Conservation (phyloP, 225 moss, liverwort and hornwort species). For the Marchantia polymorpha region DNA sequence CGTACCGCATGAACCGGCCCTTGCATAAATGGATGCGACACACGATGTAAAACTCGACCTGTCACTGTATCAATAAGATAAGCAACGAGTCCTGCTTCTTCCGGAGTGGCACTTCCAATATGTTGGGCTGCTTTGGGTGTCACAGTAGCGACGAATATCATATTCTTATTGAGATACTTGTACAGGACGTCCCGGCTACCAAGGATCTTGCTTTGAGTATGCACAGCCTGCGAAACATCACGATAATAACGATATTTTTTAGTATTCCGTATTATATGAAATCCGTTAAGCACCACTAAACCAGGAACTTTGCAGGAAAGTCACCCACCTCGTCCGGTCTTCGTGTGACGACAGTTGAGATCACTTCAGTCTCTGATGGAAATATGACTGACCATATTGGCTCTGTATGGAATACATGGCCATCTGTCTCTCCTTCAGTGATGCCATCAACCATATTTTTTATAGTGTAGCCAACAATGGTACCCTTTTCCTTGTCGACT, state of each 20-base stretch:
- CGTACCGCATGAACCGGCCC: conserved; percentile 94
- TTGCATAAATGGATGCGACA: conserved; percentile 76
- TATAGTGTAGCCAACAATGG: conserved; percentile 69
- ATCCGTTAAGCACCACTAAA: neutral
- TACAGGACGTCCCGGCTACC: conserved; percentile 75
- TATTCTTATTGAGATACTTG: conserved; percentile 88
- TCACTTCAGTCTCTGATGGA: conserved; percentile 73
- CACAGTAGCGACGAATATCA: conserved; percentile 85
- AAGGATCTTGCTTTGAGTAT: conserved; percentile 89
- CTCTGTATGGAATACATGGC: conserved; percentile 64
- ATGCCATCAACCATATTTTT: conserved; percentile 42
- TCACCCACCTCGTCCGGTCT: conserved; percentile 74
- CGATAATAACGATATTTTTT: neutral
- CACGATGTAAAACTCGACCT: conserved; percentile 79
- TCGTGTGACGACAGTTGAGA: conserved; percentile 74
- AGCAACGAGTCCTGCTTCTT: conserved; percentile 77
- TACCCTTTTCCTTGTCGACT: conserved; percentile 72
- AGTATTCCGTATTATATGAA: too few relatives aligned
- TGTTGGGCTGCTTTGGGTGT: conserved; percentile 54
- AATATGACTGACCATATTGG: conserved; percentile 86
- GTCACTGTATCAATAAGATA: conserved; percentile 90
- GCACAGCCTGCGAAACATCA: conserved; percentile 55
- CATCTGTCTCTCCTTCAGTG: conserved; percentile 47
- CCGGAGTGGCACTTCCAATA: conserved; percentile 73
- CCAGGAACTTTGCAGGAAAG: neutral